Percentiles rank a stretch among this genome's conserved stretches.
Conservation (phyloP, 176 grass and related monocot genomes). For the Eragrostis curvula region DNA sequence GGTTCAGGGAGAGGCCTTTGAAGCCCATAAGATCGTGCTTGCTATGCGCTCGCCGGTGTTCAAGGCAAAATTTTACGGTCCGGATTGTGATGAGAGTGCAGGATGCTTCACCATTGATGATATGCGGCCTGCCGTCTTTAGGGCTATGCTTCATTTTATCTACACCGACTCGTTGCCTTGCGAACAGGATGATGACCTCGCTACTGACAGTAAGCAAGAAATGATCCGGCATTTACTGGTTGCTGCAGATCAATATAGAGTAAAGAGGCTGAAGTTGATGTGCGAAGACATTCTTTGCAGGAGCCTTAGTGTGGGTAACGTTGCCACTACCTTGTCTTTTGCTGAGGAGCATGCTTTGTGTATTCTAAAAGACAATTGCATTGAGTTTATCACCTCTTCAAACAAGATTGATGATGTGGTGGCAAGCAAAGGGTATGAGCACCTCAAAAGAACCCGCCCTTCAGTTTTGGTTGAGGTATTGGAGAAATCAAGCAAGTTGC, state of each 20-base stretch:
- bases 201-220: background rate
- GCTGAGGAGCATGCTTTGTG: slow-evolving; percentile 5
- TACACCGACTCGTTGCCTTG: background rate
- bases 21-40: background rate
- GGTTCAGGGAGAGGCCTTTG: background rate
- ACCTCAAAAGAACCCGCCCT: too few relatives aligned
- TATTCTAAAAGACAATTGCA: too few relatives aligned
- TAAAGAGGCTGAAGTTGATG: background rate
- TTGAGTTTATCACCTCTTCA: too few relatives aligned
- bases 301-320: background rate
- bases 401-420: too few relatives aligned
- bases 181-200: background rate
- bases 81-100: background rate
- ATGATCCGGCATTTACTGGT: background rate
- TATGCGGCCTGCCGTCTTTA: background rate
- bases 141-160: background rate
- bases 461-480: too few relatives aligned
- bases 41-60: slow-evolving; percentile 10
- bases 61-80: background rate
- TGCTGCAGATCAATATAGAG: background rate
- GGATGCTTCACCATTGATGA: background rate
- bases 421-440: too few relatives aligned
- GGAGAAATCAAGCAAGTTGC: too few relatives aligned
- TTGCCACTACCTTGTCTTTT: background rate
- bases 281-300: background rate